These are phyloP conservation scores for Suhomyces sp. DNA, from an alignment of 805 yeast species.

Conservation along the genomic window DNA sequence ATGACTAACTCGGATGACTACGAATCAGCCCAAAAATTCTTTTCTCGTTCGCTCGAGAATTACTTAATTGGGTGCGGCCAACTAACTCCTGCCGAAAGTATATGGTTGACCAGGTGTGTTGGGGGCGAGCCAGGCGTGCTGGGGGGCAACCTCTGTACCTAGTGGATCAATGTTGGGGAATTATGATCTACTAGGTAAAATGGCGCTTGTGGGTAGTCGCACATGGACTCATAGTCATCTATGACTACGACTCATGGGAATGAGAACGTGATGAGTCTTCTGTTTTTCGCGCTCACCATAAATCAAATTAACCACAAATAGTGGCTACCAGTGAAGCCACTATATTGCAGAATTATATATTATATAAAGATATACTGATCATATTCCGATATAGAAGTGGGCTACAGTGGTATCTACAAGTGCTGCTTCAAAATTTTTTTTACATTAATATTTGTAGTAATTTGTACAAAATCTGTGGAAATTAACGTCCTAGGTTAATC, in stretches of 20 bases:
- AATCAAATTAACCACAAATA: not conserved
- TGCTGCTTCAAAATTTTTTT: not conserved
- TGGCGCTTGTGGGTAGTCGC: not conserved
- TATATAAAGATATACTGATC: too few species aligned
- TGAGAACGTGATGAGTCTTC: not conserved
- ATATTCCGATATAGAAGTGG: not conserved
- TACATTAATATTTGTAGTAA: too few species aligned
- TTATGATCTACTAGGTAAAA: not conserved
- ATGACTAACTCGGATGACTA: constrained; percentile 8
- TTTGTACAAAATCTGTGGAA: not conserved
- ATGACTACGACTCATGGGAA: not conserved
- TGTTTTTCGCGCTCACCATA: not conserved
- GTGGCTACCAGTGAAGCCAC: not conserved
- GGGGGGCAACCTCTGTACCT: not conserved
- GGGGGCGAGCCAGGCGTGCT: not conserved
- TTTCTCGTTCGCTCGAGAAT: not conserved
- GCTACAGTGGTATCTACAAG: not conserved
- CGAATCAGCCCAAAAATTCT: constrained; percentile 6
- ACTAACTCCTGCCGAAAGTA: not conserved
- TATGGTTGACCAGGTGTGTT: not conserved
- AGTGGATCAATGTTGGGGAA: not conserved
- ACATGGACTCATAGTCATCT: not conserved
- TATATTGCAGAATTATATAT: not conserved
- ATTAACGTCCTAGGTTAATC: too few species aligned
- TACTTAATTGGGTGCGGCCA: not conserved